Evolutionary conservation across 2,329 filamentous ascomycete species (phyloP).

Genomic region (Colletotrichum nymphaeae): DNA sequence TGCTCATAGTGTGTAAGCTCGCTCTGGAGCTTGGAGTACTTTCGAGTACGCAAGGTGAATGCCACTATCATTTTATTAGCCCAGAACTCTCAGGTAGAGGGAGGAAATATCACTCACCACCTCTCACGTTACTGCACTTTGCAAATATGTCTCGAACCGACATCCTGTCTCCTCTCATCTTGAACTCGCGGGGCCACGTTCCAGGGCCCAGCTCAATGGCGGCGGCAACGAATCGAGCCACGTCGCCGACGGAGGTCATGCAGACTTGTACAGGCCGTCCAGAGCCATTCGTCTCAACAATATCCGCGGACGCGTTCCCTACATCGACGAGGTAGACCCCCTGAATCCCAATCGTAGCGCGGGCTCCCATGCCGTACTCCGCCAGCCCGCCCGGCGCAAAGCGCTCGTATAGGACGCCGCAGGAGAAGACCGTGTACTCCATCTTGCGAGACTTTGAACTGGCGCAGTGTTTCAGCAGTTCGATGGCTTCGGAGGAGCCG

Average conservation of each 20-base stretch:
- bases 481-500: constrained; percentile 66
- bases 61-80: constrained; percentile 44
- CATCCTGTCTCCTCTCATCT: constrained; percentile 75
- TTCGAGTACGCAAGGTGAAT: constrained; percentile 51
- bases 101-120: constrained; percentile 51
- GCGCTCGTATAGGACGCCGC: constrained; percentile 80
- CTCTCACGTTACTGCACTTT: constrained; percentile 59
- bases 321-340: constrained; percentile 77
- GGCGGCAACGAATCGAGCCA: constrained; percentile 77
- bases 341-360: constrained; percentile 64
- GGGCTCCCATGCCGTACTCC: constrained; percentile 67
- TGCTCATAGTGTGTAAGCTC: constrained; percentile 56
- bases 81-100: not conserved
- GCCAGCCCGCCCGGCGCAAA: constrained; percentile 76
- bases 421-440: constrained; percentile 77
- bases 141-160: constrained; percentile 69
- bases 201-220: constrained; percentile 70
- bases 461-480: constrained; percentile 65
- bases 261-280: constrained; percentile 67
- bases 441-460: constrained; percentile 61
- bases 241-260: constrained; percentile 77
- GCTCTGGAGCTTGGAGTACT: constrained; percentile 53
- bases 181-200: constrained; percentile 76
- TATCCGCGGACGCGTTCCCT: constrained; percentile 66
- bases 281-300: constrained; percentile 65